Base-by-base conservation (phyloP, 495 filamentous ascomycete genomes). In the Elasticomyces elasticus region DNA sequence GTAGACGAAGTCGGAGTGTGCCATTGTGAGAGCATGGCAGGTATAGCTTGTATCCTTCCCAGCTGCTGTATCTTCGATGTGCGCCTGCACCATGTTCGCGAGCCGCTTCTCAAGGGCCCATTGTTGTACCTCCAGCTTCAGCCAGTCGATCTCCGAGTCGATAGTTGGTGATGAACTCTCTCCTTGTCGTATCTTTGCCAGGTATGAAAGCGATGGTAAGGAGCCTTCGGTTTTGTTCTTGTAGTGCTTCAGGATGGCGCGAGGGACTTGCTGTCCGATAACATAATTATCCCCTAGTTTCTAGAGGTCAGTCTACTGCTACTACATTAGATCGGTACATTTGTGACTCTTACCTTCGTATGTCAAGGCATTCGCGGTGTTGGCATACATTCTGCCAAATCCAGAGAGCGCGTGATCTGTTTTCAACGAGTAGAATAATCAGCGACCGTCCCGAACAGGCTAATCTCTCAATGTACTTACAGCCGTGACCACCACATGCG, bases 241-340 rank as follows among this genome's bases (percentile, higher is more conserved):
- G 28, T 28, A 56, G 37, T 56, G 54, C 47, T 56, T 56, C 31
- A 56, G 24, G 22, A 56, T 56, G 4, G 54, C 54, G 15, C 54
- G 28, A 31, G 54, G 54, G 2, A 56, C 54, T 22, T 56, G 54
- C 30, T 56, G 45, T 15, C 45, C 47, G 5, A 56, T 33, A 5
- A 56, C 54, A 24, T 56, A 56, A 33, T 56, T 56, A 37, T 56
- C 54, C 30, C n/a, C n/a, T n/a, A n/a, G n/a, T n/a, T n/a, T n/a
- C n/a, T n/a, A n/a, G n/a, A n/a, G n/a, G n/a, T n/a, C n/a, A n/a
- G n/a, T n/a, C n/a, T n/a, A n/a, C n/a, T n/a, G n/a, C n/a, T n/a
- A n/a, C n/a, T n/a, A n/a, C n/a, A n/a, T n/a, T n/a, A n/a, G n/a
- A n/a, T n/a, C n/a, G n/a, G n/a, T n/a, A n/a, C n/a, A n/a, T n/a